phyloP scores from a whole-genome alignment of 495 filamentous ascomycete genomes.

The Geopyxis carbonaria region DNA sequence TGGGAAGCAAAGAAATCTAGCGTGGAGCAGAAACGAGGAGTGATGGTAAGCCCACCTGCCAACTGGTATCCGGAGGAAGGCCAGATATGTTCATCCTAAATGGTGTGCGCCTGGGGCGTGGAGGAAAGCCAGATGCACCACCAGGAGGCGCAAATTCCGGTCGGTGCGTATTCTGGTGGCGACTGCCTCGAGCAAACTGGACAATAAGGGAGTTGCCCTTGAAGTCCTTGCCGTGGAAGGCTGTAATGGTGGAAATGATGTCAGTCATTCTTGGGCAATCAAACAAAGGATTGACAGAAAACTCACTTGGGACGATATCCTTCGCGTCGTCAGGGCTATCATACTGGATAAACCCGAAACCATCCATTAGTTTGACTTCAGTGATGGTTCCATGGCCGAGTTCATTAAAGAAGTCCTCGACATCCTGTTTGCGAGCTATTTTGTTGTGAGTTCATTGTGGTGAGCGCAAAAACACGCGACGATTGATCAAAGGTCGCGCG shows the following conservation, averaged over 20 bases:
- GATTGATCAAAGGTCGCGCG: conserved; percentile 25
- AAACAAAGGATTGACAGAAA: conserved; percentile 3
- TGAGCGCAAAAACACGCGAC: conserved; percentile 1
- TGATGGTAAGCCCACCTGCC: conserved; percentile 79
- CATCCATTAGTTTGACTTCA: conserved; percentile 99
- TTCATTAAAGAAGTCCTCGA: conserved; percentile 86
- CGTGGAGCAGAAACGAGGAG: conserved; percentile 26
- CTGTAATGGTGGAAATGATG: conserved; percentile 25
- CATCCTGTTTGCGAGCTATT: conserved; percentile 45
- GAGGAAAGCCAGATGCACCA: conserved; percentile 56
- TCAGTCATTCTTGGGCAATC: conserved; percentile 23
- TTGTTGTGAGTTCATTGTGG: conserved; percentile 1
- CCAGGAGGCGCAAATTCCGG: conserved; percentile 31
- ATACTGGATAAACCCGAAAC: conserved; percentile 98
- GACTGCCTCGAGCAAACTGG: conserved; percentile 89
- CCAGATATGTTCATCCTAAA: conserved; percentile 95
- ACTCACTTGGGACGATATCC: conserved; percentile 88
- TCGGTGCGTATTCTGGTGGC: conserved; percentile 62
- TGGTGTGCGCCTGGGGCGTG: conserved; percentile 83
- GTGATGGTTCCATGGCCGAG: conserved; percentile 94
- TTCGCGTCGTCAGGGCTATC: conserved; percentile 93
- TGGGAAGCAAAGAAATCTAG: conserved; percentile 23
- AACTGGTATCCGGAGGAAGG: conserved; percentile 95
- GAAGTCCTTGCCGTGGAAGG: conserved; percentile 85
- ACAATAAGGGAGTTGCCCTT: conserved; percentile 94